Evolutionary conservation across 2,329 filamentous ascomycete genomes (phyloP).

Genomic region (Shiraia sp.): DNA sequence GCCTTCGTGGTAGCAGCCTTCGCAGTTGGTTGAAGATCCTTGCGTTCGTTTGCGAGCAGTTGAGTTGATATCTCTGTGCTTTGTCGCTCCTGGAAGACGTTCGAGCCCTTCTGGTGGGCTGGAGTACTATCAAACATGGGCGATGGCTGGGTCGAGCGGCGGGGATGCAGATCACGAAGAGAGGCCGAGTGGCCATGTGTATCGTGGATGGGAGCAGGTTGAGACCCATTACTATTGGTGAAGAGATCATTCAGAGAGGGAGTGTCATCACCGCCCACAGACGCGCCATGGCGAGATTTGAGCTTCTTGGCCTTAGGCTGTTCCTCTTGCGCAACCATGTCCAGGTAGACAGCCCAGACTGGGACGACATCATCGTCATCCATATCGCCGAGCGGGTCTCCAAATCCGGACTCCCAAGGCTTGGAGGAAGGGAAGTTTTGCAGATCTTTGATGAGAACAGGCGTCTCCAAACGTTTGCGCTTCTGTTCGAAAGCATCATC

Average conservation of each 20-base stretch:
- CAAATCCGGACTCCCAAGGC: constrained; percentile 39
- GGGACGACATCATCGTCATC: constrained; percentile 35
- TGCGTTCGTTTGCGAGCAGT: constrained; percentile 18
- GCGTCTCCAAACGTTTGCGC: constrained; percentile 32
- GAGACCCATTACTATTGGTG: constrained; percentile 6
- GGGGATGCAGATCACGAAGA: constrained; percentile 31
- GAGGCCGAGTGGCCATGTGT: constrained; percentile 28
- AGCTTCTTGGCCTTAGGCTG: constrained; percentile 25
- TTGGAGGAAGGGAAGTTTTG: constrained; percentile 31
- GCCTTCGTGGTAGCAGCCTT: constrained; percentile 12
- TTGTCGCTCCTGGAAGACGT: constrained; percentile 34
- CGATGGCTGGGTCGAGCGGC: constrained; percentile 33
- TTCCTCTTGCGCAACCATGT: constrained; percentile 29
- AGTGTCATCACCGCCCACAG: constrained; percentile 18
- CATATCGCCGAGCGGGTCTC: constrained; percentile 29
- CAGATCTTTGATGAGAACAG: constrained; percentile 30
- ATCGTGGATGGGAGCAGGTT: constrained; percentile 16
- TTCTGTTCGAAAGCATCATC: constrained; percentile 27
- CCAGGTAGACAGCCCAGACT: constrained; percentile 35
- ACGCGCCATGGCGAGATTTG: constrained; percentile 18
- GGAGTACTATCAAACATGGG: constrained; percentile 33
- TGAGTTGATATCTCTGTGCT: constrained; percentile 16
- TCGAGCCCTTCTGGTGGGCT: constrained; percentile 23
- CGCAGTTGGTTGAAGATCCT: constrained; percentile 7
- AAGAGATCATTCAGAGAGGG: constrained; percentile 26